Base-by-base conservation (phyloP, 2,329 filamentous ascomycete genomes). In the Clathrospora elynae region DNA sequence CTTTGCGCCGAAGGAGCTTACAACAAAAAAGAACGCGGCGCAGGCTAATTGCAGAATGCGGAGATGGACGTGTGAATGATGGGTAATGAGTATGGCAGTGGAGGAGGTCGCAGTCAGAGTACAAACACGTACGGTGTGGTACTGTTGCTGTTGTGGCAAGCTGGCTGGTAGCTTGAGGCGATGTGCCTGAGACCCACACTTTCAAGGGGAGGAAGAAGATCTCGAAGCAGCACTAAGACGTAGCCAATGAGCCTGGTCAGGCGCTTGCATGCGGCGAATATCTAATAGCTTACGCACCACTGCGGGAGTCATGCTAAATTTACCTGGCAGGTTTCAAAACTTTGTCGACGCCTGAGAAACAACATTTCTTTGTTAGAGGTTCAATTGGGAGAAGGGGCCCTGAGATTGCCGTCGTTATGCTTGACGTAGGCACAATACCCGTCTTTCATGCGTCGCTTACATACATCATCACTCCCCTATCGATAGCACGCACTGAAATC, bases 281-380 rank as follows among this genome's bases (percentile, higher is more conserved):
- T 36, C 45, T 44, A 35, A 37, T 23, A 42, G 51, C 57, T 59
- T 53, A 59, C 51, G 53, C 55, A 58, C 46, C 36, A 40, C 39
- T 42, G 31, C 42, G 33, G 45, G 49, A 51, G 48, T 49, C 49
- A 45, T 50, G 56, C 55, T 56, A 59, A 61, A 60, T 59, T 55
- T 61, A 57, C 51, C n/a, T 22, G 10, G 18, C 35, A 23, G 23
- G 56, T 60, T 57, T 59, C 58, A 58, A 59, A 46, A 28, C 35
- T 46, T 39, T n/a, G n/a, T n/a, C n/a, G n/a, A n/a, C n/a, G n/a
- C n/a, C n/a, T n/a, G n/a, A n/a, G n/a, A n/a, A n/a, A n/a, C n/a
- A n/a, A n/a, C n/a, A n/a, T n/a, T n/a, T n/a, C n/a, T n/a, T n/a
- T n/a, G n/a, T n/a, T n/a, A n/a, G n/a, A n/a, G n/a, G n/a, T n/a